A percentile compares a stretch with the other conserved stretches of the same genome.
These are phyloP conservation scores for Calonectria honghensis DNA, from an alignment of 2,329 filamentous ascomycete species.

Conservation along the genomic window DNA sequence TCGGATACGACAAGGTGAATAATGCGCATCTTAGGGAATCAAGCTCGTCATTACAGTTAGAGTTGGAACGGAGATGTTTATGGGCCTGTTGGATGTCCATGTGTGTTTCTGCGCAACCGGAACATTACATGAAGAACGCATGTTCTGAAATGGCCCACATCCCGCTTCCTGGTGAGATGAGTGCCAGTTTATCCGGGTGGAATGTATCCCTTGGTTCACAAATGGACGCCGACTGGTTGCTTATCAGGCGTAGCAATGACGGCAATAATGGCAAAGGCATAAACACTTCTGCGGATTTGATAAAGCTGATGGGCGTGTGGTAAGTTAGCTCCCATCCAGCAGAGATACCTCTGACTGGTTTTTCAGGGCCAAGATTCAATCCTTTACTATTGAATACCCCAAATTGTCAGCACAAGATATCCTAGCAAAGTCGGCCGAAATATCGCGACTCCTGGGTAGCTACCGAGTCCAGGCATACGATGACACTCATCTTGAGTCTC, in stretches of 20 bases:
- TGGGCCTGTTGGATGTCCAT: slow-evolving; percentile 13
- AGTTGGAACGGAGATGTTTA: not conserved
- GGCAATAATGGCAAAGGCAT: too few relatives aligned
- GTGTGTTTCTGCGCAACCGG: not conserved
- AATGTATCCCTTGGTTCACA: not conserved
- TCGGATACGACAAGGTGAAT: not conserved
- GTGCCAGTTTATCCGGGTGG: not conserved
- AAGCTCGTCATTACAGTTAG: not conserved
- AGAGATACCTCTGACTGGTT: not conserved
- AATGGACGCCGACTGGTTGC: not conserved
- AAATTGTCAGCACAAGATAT: not conserved
- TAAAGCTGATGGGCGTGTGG: slow-evolving; percentile 1
- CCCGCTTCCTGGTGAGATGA: not conserved
- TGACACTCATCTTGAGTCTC: not conserved
- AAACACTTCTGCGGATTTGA: not conserved
- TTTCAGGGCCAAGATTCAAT: slow-evolving; percentile 9
- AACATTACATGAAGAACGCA: not conserved
- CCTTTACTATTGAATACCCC: not conserved
- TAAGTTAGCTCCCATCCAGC: not conserved
- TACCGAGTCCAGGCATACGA: not conserved
- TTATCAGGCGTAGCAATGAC: not conserved
- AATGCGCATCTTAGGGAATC: too few relatives aligned
- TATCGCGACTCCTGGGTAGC: not conserved
- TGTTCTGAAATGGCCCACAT: slow-evolving; percentile 12
- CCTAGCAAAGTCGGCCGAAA: not conserved